Base-by-base conservation (phyloP, 176 grass and related monocot genomes). In the Phoenix dactylifera region DNA sequence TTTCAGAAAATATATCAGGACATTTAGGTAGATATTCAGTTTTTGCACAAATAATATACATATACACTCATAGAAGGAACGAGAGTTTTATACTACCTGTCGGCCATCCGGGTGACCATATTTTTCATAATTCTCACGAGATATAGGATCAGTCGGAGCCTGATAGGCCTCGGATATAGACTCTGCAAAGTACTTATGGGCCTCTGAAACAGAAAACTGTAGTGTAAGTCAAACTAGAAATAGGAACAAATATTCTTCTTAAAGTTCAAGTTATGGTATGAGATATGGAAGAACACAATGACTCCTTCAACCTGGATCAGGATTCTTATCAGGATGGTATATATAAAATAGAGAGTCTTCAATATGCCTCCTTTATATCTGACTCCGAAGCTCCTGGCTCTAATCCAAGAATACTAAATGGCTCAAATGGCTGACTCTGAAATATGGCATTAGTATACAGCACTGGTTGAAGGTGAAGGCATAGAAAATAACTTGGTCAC, bases 291-390 rank as follows among this genome's bases (percentile, higher is more conserved):
- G 32, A 35, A 35, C 32, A 35, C 7, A 3, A 73, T 16, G 44
- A 17, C 15, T 72, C 6, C 19, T 51, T 59, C 53, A 67, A 97
- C 92, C 92, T 78, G 93, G 93, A 69, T 98, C 88, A 29, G 93
- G 93, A 82, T 98, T 98, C 82, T 98, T 98, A 73, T 98, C 93
- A 71, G 93, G 93, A 79, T 98, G 93, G 60, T 98, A 98, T 20
- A 20, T 20, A 20, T 59, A 85, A 60, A 74, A 98, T 90, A 64
- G 93, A 98, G 35, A 98, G 87, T 55, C 79, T 92, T 70, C 93
- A 75, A 49, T 98, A 98, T 1, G 93, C 85, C 70, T 98, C 92
- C 67, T 86, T 98, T 68, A 98, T 92, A 44, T 98, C 88, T 18
- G 84, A 80, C 0, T 98, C 93, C 15, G 76, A 89, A 72, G 74